phyloP scores from a whole-genome alignment of 1,284 basidiomycete genomes.

The Papiliotrema flavescens region DNA sequence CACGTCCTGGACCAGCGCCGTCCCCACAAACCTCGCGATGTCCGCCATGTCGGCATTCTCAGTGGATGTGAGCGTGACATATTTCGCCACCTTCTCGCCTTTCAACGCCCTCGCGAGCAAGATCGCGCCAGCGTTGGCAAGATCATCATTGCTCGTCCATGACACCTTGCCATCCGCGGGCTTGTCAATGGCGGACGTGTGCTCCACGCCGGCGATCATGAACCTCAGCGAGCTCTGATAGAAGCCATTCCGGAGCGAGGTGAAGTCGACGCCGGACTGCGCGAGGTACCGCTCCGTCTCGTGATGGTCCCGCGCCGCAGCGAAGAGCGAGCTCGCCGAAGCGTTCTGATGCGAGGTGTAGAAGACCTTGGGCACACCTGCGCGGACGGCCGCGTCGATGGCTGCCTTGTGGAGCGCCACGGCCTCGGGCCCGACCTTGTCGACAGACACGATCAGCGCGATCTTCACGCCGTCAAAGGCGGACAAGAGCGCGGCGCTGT shows the following conservation, averaged over 20 bases:
- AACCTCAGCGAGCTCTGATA: slow-evolving; percentile 35
- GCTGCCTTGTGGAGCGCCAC: slow-evolving; percentile 38
- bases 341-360: slow-evolving; percentile 50
- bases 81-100: not conserved
- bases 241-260: slow-evolving; percentile 49
- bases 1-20: not conserved
- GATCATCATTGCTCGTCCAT: slow-evolving; percentile 11
- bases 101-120: not conserved
- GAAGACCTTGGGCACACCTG: slow-evolving; percentile 45
- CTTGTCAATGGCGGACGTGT: not conserved
- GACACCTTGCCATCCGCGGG: slow-evolving; percentile 13
- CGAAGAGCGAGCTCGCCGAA: slow-evolving; percentile 20
- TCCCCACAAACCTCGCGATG: not conserved
- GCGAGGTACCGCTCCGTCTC: slow-evolving; percentile 49
- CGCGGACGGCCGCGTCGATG: slow-evolving; percentile 49
- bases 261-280: slow-evolving; percentile 46
- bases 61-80: not conserved
- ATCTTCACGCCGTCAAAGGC: slow-evolving; percentile 47
- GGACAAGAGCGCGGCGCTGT: slow-evolving; percentile 39
- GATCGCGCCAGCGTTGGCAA: slow-evolving; percentile 7
- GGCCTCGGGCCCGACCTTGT: slow-evolving; percentile 23
- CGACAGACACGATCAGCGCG: slow-evolving; percentile 48
- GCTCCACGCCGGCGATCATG: not conserved
- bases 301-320: slow-evolving; percentile 47
- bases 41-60: not conserved